Percentiles rank a stretch among this genome's conserved stretches.
Evolutionary conservation across 495 filamentous ascomycete species (phyloP).

Genomic region (Daldinia grandis): DNA sequence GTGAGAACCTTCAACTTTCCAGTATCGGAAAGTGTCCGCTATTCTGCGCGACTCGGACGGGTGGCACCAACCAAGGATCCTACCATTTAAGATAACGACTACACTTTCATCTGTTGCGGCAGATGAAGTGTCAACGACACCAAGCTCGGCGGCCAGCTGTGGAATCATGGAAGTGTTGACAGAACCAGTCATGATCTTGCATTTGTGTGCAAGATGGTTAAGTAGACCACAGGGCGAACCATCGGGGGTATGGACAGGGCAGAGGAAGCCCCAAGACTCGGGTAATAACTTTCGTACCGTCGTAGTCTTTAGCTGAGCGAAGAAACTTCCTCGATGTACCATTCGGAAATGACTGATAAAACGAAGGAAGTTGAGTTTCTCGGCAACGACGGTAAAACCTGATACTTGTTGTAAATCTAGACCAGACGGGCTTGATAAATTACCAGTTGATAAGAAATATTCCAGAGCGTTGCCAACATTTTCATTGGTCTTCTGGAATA

Average conservation of each 20-base stretch:
- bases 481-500: slow-evolving; percentile 83
- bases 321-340: slow-evolving; percentile 98
- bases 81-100: slow-evolving; percentile 87
- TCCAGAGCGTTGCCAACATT: slow-evolving; percentile 86
- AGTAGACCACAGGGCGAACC: slow-evolving; percentile 92
- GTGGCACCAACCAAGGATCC: slow-evolving; percentile 87
- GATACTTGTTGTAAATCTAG: slow-evolving; percentile 93
- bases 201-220: slow-evolving; percentile 96
- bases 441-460: slow-evolving; percentile 96
- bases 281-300: slow-evolving; percentile 94
- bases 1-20: slow-evolving; percentile 95
- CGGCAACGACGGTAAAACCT: slow-evolving; percentile 94
- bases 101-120: slow-evolving; percentile 81
- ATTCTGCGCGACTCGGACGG: slow-evolving; percentile 81
- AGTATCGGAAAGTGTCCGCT: slow-evolving; percentile 84
- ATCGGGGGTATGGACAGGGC: slow-evolving; percentile 97
- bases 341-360: slow-evolving; percentile 99
- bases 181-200: slow-evolving; percentile 78
- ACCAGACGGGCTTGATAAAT: slow-evolving; percentile 87
- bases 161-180: slow-evolving; percentile 78
- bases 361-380: slow-evolving; percentile 98
- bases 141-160: slow-evolving; percentile 75
- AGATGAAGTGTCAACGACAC: slow-evolving; percentile 74
- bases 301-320: slow-evolving; percentile 95
- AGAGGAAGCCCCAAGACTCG: slow-evolving; percentile 97